Base-by-base conservation (phyloP, 805 yeast genomes). In the Komagataella kurtzmanii region DNA sequence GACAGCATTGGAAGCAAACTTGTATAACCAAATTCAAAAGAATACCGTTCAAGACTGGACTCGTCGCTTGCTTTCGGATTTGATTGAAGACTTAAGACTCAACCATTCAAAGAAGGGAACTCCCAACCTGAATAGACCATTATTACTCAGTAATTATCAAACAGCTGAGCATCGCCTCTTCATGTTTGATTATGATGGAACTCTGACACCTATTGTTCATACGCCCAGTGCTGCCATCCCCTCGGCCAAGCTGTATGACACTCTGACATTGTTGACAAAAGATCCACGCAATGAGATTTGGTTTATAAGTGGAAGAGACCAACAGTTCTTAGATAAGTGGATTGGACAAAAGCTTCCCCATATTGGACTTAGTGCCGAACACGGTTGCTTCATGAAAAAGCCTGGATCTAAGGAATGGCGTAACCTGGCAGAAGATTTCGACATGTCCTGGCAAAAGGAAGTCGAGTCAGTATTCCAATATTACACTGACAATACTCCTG, bases 181-280 rank as follows among this genome's bases (percentile, higher is more conserved):
- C 59, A 66, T 93, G 59, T 90, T 93, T 68, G 99, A 93, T 68
- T 93, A 93, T 64, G 99, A 93, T 64, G 99, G 99, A 24, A 93
- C 99, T 1, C 73, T 93, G 58, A 88, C 99, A 0, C 98, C 98
- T 12, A 93, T 93, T 61, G 99, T 93, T 3, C 77, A 81, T 45
- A 98, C 93, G 59, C 99, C 99, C 1, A 88, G 91, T n/a, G 97
- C 98, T 0, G 99, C 99, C 0, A 85, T 93, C 46, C 99, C 99
- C 2, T 81, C 96, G 0, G 81, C 83, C 3, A 75, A 84, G 57
- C 71, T 93, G 47, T 73, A 79, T 51, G 66, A 72, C 7, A 78
- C 85, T 10, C 66, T 93, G 53, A 72, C 76, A 24, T 69, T 72
- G 30, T 72, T 93, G 51, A 73, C 84, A 2, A 71, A 73, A 12